A percentile compares a stretch with the other conserved stretches of the same genome.
Conservation (phyloP, 345 rosid genomes). For the Eucalyptus curtisii region DNA sequence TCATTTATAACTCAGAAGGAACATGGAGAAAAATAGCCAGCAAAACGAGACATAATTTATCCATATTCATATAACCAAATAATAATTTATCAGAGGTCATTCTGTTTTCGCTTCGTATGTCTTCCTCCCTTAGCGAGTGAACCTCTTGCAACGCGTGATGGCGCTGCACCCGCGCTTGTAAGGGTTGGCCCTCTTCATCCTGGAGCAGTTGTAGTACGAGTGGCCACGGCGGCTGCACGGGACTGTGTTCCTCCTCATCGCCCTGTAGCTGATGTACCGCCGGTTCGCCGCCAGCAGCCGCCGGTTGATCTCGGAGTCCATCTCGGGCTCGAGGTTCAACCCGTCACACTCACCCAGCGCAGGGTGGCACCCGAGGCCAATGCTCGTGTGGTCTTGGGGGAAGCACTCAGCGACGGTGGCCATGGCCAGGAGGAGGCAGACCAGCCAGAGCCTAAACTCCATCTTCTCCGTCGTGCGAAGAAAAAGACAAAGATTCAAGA, state of each 20-base stretch:
- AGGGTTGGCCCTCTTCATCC: neutral
- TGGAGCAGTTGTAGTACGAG: conserved; percentile 1
- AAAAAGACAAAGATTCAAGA: neutral
- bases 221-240: conserved; percentile 4
- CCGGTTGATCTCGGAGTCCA: conserved; percentile 2
- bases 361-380: neutral
- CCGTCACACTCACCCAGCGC: neutral
- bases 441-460: neutral
- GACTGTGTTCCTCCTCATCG: neutral
- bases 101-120: neutral
- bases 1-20: neutral
- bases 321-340: neutral
- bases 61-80: neutral
- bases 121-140: neutral
- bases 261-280: neutral
- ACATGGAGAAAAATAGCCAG: neutral
- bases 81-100: neutral
- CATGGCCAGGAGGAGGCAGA: neutral
- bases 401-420: neutral
- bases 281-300: neutral
- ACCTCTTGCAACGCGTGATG: neutral
- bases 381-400: neutral
- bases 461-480: neutral
- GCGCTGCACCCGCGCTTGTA: conserved; percentile 1
- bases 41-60: neutral